Evolutionary conservation across 371 early-diverging fungal species (phyloP).

Genomic region (Nosema bombycis): DNA sequence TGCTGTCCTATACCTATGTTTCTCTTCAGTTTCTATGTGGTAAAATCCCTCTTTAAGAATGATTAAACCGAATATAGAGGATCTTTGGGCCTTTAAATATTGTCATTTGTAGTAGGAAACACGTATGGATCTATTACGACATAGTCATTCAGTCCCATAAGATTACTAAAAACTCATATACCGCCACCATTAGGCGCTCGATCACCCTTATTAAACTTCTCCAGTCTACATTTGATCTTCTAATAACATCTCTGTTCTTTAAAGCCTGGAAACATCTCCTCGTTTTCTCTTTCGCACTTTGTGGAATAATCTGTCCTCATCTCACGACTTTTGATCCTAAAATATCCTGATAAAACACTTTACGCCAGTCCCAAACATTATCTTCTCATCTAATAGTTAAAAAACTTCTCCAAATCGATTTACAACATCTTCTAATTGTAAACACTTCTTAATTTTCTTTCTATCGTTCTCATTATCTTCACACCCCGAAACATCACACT

Average conservation of each 20-base stretch:
- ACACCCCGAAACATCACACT: no score
- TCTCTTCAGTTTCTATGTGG: conserved; percentile 40
- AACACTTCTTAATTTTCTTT: background rate
- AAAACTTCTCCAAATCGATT: background rate
- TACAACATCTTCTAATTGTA: background rate
- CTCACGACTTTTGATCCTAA: conserved; percentile 11
- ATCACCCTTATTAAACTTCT: conserved; percentile 2
- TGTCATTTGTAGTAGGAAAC: conserved; percentile 29
- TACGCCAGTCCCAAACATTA: background rate
- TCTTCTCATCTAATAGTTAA: background rate
- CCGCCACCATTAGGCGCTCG: conserved; percentile 20
- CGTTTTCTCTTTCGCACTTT: background rate
- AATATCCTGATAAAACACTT: background rate
- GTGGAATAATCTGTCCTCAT: background rate
- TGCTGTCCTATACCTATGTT: conserved; percentile 47
- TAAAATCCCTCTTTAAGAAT: conserved; percentile 51
- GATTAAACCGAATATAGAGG: conserved; percentile 27
- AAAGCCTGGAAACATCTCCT: background rate
- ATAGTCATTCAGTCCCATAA: conserved; percentile 30
- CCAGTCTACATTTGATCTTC: conserved; percentile 28
- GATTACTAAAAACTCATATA: conserved; percentile 37
- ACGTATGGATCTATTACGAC: conserved; percentile 1
- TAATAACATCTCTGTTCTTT: conserved; percentile 4
- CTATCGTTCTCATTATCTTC: no score
- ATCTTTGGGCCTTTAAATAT: conserved; percentile 23